These are phyloP conservation scores for Chaetoceros muelleri DNA, from an alignment of 108 stramenopile genomes.

Conservation along the genomic window DNA sequence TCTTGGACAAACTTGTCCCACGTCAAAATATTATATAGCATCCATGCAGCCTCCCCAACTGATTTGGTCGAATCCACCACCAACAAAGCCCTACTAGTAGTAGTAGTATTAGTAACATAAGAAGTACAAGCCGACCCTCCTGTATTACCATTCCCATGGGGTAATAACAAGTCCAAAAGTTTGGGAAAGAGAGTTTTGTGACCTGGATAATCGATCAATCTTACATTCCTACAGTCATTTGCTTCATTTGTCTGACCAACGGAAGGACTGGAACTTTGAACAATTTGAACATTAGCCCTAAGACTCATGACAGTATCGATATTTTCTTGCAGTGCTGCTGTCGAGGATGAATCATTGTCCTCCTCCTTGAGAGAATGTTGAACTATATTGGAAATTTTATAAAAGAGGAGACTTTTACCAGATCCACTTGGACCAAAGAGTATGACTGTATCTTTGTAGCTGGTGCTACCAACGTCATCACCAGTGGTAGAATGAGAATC, in stretches of 20 bases:
- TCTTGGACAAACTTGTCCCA: constrained; percentile 7
- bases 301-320: constrained; percentile 46
- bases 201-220: constrained; percentile 66
- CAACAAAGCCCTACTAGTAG: constrained; percentile 14
- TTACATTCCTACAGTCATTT: no score
- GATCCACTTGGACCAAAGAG: constrained; percentile 27
- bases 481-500: no score
- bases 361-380: no score
- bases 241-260: constrained; percentile 26
- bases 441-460: constrained; percentile 26
- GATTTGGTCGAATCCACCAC: constrained; percentile 62
- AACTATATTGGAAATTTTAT: constrained; percentile 17
- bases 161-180: constrained; percentile 12
- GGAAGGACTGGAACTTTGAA: constrained; percentile 20
- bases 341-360: no score
- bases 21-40: constrained; percentile 37
- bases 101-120: no score
- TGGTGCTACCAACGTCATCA: background rate
- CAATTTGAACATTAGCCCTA: constrained; percentile 34
- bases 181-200: constrained; percentile 24
- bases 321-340: background rate
- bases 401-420: constrained; percentile 40
- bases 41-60: constrained; percentile 39
- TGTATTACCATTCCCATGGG: constrained; percentile 7
- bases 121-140: no score